Evolutionary conservation across 108 stramenopile genomes (phyloP).

Genomic region (Craspedostauros australis): DNA sequence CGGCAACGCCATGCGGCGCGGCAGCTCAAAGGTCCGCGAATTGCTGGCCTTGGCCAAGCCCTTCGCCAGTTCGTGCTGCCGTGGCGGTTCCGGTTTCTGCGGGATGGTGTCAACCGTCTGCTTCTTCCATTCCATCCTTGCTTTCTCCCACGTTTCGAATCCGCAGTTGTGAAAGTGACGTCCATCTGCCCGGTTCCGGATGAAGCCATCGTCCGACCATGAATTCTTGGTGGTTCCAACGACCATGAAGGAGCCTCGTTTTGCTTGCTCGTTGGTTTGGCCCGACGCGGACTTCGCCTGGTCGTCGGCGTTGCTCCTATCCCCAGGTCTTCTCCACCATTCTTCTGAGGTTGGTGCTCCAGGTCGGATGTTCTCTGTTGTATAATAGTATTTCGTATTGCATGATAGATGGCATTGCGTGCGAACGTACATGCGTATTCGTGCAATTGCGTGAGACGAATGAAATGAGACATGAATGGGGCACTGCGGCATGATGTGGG

Average conservation of each 20-base stretch:
- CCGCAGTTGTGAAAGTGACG: conserved; percentile 35
- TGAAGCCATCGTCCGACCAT: too few relatives aligned
- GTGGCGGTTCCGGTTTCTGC: conserved; percentile 4
- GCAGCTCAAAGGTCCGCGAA: conserved; percentile 25
- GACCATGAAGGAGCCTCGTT: too few relatives aligned
- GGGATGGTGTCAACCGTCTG: conserved; percentile 21
- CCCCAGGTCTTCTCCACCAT: conserved; percentile 18
- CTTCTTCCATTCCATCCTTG: conserved; percentile 24
- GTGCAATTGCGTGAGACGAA: too few relatives aligned
- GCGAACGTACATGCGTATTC: too few relatives aligned
- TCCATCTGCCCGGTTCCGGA: not conserved
- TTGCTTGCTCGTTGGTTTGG: not conserved
- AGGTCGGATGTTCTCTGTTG: conserved; percentile 22
- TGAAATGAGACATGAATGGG: too few relatives aligned
- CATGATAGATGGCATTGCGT: too few relatives aligned
- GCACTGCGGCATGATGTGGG: too few relatives aligned
- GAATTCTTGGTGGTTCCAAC: too few relatives aligned
- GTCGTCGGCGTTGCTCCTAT: not conserved
- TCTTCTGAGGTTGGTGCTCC: conserved; percentile 13
- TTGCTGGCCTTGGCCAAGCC: conserved; percentile 17
- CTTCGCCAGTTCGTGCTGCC: conserved; percentile 6
- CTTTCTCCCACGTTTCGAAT: conserved; percentile 27
- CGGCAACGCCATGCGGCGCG: conserved; percentile 19
- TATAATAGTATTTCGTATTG: too few relatives aligned
- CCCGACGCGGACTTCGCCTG: not conserved